phyloP scores from a whole-genome alignment of 208 protist genomes.

The Herpetomonas samuelpessoai region DNA sequence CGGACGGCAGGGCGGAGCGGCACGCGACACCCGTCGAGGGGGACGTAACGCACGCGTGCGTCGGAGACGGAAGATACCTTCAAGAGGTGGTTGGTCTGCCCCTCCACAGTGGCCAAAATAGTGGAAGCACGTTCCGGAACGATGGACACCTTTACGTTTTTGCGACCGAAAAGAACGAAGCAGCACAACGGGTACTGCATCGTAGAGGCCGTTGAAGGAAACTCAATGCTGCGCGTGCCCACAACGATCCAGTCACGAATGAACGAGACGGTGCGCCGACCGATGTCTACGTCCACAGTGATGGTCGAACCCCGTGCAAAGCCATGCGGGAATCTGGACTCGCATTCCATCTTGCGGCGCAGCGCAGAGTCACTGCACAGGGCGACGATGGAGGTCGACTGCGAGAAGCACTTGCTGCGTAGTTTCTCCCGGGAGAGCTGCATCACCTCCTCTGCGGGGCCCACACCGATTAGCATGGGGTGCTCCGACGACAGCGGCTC shows the following conservation, averaged over 20 bases:
- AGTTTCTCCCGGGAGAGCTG: conserved; percentile 64
- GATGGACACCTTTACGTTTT: conserved; percentile 52
- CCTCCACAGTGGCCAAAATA: conserved; percentile 35
- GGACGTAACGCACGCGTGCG: conserved; percentile 36
- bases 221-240: conserved; percentile 38
- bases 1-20: conserved; percentile 41
- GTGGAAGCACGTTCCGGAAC: conserved; percentile 54
- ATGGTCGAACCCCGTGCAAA: conserved; percentile 74
- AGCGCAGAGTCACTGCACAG: conserved; percentile 80
- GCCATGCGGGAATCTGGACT: conserved; percentile 58
- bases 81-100: conserved; percentile 45
- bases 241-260: conserved; percentile 77
- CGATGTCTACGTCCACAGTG: conserved; percentile 63
- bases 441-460: conserved; percentile 53
- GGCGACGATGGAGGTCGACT: conserved; percentile 25
- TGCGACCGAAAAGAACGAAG: conserved; percentile 81
- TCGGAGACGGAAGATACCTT: conserved; percentile 23
- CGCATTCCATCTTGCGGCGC: conserved; percentile 43
- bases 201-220: conserved; percentile 1
- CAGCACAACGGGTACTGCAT: conserved; percentile 25
- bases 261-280: conserved; percentile 38
- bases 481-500: conserved; percentile 45
- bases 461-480: conserved; percentile 79
- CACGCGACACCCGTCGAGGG: conserved; percentile 74
- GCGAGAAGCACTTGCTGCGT: conserved; percentile 48